Evolutionary conservation across 306 rosid species (phyloP), one percentile per base, ranked within the genome.

Genomic region (Trichosanthes truncata): DNA sequence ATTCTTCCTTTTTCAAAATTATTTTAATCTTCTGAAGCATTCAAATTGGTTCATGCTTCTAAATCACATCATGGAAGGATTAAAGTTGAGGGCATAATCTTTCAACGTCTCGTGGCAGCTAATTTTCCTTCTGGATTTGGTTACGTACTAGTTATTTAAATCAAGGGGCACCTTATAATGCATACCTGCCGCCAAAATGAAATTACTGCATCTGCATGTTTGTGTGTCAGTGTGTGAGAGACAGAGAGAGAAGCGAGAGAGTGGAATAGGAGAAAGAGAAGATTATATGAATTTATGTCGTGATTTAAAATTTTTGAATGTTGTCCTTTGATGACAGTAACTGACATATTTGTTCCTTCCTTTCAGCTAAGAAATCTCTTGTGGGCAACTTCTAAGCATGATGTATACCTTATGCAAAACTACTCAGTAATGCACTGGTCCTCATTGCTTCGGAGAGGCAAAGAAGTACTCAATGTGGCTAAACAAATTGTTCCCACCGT

Each of bases 301-400:
- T 21, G 9, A 71, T 78, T 57, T 72, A 71, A 75, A 9, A 21
- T 51, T 21, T 67, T 26, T 45, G 17, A 77, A 76, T 74, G 74
- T 38, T 61, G 41, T 43, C 77, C 80, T 26, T 81, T 86, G 86
- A 87, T 79, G 83, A 56, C 1, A 45, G 76, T 78, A 55, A 60
- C 52, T 35, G 62, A 43, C 53, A 68, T 62, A 71, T 73, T 81
- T 79, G 67, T 65, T 61, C 84, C 81, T 76, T 33, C 73, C 38
- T 17, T 84, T 92, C 85, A 95, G 99, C 91, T 95, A 77, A 86
- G 97, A 78, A 93, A 91, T 86, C 86, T 95, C 85, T 76, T 93
- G 86, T 91, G 97, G 93, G 91, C 99, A 56, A 95, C 99, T 60
- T 91, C 97, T 68, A 95, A 95, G 92, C 97, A 95, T 71, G 99